A percentile compares a stretch with the other conserved stretches of the same genome.
These are phyloP conservation scores for Fusarium caatingaense DNA, from an alignment of 2,329 filamentous ascomycete genomes.

Conservation along the genomic window DNA sequence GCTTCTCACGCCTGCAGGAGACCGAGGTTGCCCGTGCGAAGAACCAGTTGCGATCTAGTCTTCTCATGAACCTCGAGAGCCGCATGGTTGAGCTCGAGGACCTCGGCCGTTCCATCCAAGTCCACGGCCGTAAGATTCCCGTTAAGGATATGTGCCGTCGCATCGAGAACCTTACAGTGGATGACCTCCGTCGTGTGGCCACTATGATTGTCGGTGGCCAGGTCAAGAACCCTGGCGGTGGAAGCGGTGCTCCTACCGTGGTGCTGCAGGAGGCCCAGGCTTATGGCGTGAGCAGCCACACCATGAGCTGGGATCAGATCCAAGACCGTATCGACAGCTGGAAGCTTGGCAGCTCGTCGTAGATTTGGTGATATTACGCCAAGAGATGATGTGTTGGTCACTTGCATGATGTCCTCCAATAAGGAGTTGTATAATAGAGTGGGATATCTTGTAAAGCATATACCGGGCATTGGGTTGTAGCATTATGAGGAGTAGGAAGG, in stretches of 20 bases:
- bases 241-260: constrained; percentile 91
- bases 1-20: constrained; percentile 76
- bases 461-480: constrained; percentile 31
- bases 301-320: constrained; percentile 87
- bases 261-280: constrained; percentile 92
- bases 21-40: constrained; percentile 91
- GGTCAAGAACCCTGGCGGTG: constrained; percentile 78
- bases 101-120: constrained; percentile 92
- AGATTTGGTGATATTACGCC: constrained; percentile 1
- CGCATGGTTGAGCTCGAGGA: constrained; percentile 98
- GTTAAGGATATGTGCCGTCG: constrained; percentile 91
- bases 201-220: constrained; percentile 79
- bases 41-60: constrained; percentile 89
- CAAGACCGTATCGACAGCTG: constrained; percentile 86
- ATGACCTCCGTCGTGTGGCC: constrained; percentile 86
- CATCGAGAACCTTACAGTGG: constrained; percentile 84
- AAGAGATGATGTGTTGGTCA: not conserved
- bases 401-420: constrained; percentile 2
- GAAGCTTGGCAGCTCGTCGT: constrained; percentile 74
- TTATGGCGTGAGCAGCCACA: constrained; percentile 73
- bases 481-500: constrained; percentile 27
- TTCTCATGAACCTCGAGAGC: constrained; percentile 97
- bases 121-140: constrained; percentile 92
- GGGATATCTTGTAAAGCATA: constrained; percentile 30
- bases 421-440: constrained; percentile 44